Base-by-base conservation (phyloP, 495 filamentous ascomycete species). In the Entonaema liquescens region DNA sequence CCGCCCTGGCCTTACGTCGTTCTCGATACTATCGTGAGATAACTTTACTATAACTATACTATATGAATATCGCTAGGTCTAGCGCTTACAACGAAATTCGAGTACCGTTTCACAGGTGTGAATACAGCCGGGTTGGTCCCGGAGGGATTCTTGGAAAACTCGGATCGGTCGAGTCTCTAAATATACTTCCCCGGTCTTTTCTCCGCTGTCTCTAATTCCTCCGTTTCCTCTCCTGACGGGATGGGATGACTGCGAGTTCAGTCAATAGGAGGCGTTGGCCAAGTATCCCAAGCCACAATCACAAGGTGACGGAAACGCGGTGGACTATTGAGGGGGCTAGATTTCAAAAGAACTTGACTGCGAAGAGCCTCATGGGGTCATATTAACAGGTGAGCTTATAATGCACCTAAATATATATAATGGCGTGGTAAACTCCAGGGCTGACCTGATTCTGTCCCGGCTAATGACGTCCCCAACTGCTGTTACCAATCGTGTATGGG, bases 351-450 rank as follows among this genome's bases (percentile, higher is more conserved):
- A 26, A 29, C 59, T 29, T 44, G 12, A 19, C 42, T 17, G 21
- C 44, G 26, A 50, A 49, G 44, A 52, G 59, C 59, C 33, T 44
- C 44, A 11, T 33, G 35, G 29, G 25, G 25, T 15, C 6, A 53
- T 53, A 53, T 53, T 29, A 53, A 29, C 49, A n/a, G n/a, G n/a
- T 23, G n/a, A 62, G 47, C 31, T 53, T 47, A 21, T 53, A 26
- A 62, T 25, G 47, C 35, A 53, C 19, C 40, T 36, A 53, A 62
- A 52, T 35, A 35, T 62, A 35, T 62, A 62, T 35, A 49, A 38
- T 28, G 49, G 11, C 31, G 15, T 42, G 31, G 21, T 8, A 17
- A 62, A 15, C 59, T 62, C 59, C 47, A 6, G 15, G 25, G 19
- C 29, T 62, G 59, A 5, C 12, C 17, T 17, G 29, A 25, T 28